phyloP scores from a whole-genome alignment of 1,284 basidiomycete genomes.

The Puccinia triticina region DNA sequence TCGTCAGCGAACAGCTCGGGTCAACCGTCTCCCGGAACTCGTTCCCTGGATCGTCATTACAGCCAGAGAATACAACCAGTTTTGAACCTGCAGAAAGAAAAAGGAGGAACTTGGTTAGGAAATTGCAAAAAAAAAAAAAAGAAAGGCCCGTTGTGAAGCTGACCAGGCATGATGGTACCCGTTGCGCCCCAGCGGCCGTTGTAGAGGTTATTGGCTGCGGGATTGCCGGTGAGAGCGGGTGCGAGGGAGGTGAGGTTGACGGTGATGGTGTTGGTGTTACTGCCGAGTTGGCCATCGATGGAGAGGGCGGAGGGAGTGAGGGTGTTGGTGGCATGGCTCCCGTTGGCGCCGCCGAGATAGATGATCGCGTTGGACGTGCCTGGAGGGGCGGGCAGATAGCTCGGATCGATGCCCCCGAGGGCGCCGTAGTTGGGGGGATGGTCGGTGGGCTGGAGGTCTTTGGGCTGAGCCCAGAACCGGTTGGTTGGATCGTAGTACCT shows the following conservation, averaged over 20 bases:
- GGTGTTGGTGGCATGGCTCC: constrained; percentile 1
- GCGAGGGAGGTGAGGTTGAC: constrained; percentile 27
- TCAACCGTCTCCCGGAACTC: not conserved
- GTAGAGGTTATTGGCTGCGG: constrained; percentile 17
- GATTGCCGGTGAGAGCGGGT: constrained; percentile 16
- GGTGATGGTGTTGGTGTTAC: constrained; percentile 44
- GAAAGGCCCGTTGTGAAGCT: not conserved
- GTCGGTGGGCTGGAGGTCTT: not conserved
- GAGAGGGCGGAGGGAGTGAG: constrained; percentile 4
- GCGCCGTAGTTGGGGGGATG: constrained; percentile 25
- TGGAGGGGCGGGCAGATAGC: constrained; percentile 23
- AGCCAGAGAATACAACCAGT: constrained; percentile 35
- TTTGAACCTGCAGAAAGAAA: constrained; percentile 11
- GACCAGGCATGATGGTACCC: constrained; percentile 42
- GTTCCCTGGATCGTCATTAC: constrained; percentile 39
- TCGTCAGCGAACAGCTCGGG: constrained; percentile 23
- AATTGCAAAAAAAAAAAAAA: no score
- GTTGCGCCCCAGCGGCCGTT: constrained; percentile 35
- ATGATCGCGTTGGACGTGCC: constrained; percentile 25
- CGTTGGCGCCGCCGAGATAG: constrained; percentile 25
- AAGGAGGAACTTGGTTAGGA: no score
- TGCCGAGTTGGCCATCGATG: constrained; percentile 45
- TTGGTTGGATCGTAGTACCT: constrained; percentile 44
- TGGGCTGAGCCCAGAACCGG: constrained; percentile 40
- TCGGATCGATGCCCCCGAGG: constrained; percentile 30